Evolutionary conservation across 2,329 filamentous ascomycete species (phyloP).

Genomic region (Tolypocladium guangdongense): DNA sequence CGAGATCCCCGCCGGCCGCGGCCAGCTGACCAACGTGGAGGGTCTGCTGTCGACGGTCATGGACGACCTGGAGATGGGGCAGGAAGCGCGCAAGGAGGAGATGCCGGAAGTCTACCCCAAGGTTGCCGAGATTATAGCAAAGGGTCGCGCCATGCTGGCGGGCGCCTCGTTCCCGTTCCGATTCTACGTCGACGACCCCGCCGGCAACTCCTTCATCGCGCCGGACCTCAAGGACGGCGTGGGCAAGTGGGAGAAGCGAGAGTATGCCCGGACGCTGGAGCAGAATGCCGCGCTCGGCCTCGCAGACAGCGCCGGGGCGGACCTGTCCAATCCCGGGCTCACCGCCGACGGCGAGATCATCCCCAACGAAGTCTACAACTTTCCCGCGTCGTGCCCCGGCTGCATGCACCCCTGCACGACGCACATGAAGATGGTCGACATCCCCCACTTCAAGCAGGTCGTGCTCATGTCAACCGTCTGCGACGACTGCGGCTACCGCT

Average conservation of each 20-base stretch:
- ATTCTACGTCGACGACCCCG: slow-evolving; percentile 76
- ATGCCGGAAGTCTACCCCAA: slow-evolving; percentile 70
- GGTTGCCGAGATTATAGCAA: slow-evolving; percentile 64
- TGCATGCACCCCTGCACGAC: slow-evolving; percentile 80
- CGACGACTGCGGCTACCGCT: slow-evolving; percentile 83
- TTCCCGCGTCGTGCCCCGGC: slow-evolving; percentile 84
- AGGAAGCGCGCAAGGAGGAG: slow-evolving; percentile 69
- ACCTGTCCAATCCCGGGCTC: slow-evolving; percentile 39
- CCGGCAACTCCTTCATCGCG: slow-evolving; percentile 94
- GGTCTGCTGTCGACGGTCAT: slow-evolving; percentile 71
- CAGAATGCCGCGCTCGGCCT: slow-evolving; percentile 84
- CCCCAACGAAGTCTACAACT: slow-evolving; percentile 84
- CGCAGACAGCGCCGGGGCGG: slow-evolving; percentile 46
- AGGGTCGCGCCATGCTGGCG: slow-evolving; percentile 64
- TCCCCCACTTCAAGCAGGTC: slow-evolving; percentile 96
- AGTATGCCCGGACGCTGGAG: slow-evolving; percentile 71
- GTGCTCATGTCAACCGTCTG: slow-evolving; percentile 92
- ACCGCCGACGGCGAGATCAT: slow-evolving; percentile 65
- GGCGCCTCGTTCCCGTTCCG: slow-evolving; percentile 80
- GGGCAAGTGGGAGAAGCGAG: slow-evolving; percentile 81
- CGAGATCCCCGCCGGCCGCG: slow-evolving; percentile 83
- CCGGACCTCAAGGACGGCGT: slow-evolving; percentile 68
- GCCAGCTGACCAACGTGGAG: slow-evolving; percentile 89
- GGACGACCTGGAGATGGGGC: slow-evolving; percentile 70
- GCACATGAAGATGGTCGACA: slow-evolving; percentile 98